Base-by-base conservation (phyloP, 2,329 filamentous ascomycete genomes). In the Aureobasidium mangrovei region DNA sequence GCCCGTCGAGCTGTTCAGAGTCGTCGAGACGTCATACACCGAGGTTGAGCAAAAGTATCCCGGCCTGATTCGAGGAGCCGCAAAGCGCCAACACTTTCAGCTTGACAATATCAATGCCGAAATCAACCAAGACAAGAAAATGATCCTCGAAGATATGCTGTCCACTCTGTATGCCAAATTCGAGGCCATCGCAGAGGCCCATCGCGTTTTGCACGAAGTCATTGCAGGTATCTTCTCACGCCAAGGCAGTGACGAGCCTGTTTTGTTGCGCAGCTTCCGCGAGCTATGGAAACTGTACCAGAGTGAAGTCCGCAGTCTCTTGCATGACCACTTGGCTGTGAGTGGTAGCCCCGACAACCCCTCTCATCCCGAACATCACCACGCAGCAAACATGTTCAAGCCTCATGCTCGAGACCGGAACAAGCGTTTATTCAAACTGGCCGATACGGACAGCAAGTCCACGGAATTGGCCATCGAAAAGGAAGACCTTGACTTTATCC, bases 201-300 rank as follows among this genome's bases (percentile, higher is more conserved):
- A 98, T 66, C 85, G 94, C 40, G 85, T 96, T 0, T 83, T 97
- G 55, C 90, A 97, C 68, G 93, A 97, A 68, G 86, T 94, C 44
- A 85, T 96, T 64, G 85, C 85, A 59, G 87, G 88, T 1, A 87
- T 98, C 56, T 83, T 91, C 53, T 83, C 85, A 58, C 83, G 94
- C 47, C 91, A 97, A 65, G 86, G 86, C 69, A 35, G 54, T 7
- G 52, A 61, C 12, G 77, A 79, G 54, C 85, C 74, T 73, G 78
- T 81, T 0, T 77, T 97, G 47, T 84, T 89, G 4, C 84, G 89
- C 54, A 90, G 90, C 54, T 98, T 98, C 71, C 93, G 91, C 65
- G 93, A 97, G 71, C 74, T 98, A 39, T 98, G 94, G 94, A 95
- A 96, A 66, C 75, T 98, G 6, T 91, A 96, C 64, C 93, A 98